Evolutionary conservation across 306 rosid species (phyloP).

Genomic region (Ammopiptanthus mongolicus): DNA sequence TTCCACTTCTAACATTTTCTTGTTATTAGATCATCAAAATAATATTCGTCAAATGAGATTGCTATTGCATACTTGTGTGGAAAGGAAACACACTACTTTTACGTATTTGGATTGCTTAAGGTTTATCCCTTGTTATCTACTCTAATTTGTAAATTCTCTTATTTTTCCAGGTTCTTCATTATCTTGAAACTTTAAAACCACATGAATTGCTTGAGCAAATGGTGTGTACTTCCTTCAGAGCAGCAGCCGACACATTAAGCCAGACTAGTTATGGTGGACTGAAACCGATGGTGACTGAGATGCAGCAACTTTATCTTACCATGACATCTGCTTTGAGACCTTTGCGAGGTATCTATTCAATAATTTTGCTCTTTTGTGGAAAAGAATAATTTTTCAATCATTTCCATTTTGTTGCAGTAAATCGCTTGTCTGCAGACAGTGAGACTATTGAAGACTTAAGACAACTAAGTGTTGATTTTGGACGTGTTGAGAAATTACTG

Average conservation of each 20-base stretch:
- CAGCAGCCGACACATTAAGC: conserved; percentile 66
- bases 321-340: conserved; percentile 64
- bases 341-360: conserved; percentile 55
- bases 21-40: conserved; percentile 14
- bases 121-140: conserved; percentile 13
- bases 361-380: background rate
- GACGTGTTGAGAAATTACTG: conserved; percentile 74
- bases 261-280: conserved; percentile 75
- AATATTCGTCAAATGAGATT: conserved; percentile 12
- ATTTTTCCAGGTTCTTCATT: conserved; percentile 73
- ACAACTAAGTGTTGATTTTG: conserved; percentile 61
- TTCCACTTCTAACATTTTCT: conserved; percentile 10
- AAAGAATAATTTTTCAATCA: conserved; percentile 1
- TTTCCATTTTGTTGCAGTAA: conserved; percentile 49
- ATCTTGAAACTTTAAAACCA: conserved; percentile 79
- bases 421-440: conserved; percentile 58
- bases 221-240: conserved; percentile 85
- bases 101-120: conserved; percentile 15
- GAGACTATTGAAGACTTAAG: conserved; percentile 68
- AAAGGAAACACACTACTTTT: background rate
- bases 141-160: conserved; percentile 10
- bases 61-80: background rate
- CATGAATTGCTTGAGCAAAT: conserved; percentile 91
- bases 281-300: conserved; percentile 65
- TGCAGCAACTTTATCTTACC: conserved; percentile 77